These are phyloP conservation scores for Lipomyces spencermartinsiae DNA, from an alignment of 805 yeast species.

Conservation along the genomic window DNA sequence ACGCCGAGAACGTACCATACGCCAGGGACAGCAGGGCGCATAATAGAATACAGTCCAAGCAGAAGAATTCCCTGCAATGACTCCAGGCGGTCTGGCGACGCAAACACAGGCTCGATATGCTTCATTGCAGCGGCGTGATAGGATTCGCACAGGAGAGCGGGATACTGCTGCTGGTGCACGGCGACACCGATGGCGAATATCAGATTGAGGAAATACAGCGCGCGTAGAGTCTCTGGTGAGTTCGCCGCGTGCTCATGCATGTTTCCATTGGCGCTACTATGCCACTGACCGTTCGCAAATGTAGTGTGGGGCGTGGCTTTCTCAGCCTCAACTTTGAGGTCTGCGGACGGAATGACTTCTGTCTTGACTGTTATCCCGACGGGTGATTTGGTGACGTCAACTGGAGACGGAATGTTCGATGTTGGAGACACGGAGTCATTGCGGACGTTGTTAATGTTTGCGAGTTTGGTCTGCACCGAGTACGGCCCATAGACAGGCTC, in stretches of 20 bases:
- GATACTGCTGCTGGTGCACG: conserved; percentile 70
- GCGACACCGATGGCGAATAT: conserved; percentile 83
- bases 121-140: conserved; percentile 70
- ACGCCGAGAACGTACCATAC: conserved; percentile 91
- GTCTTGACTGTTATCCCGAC: conserved; percentile 24
- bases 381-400: conserved; percentile 13
- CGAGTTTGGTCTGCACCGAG: conserved; percentile 60
- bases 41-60: conserved; percentile 72
- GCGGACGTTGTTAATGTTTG: conserved; percentile 44
- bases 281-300: background rate
- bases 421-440: conserved; percentile 28
- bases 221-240: conserved; percentile 35
- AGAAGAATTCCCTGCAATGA: conserved; percentile 74
- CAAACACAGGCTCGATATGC: conserved; percentile 62
- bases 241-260: conserved; percentile 23
- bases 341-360: conserved; percentile 14
- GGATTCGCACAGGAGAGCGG: conserved; percentile 68
- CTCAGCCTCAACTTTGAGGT: background rate
- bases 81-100: conserved; percentile 67
- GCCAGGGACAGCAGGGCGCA: conserved; percentile 90
- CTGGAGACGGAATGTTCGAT: conserved; percentile 8
- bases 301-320: background rate
- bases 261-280: conserved; percentile 8
- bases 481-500: conserved; percentile 81
- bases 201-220: conserved; percentile 71